Evolutionary conservation across 2,329 filamentous ascomycete genomes (phyloP), one percentile per base, ranked within the genome.

Genomic region (Aspergillus sp.): DNA sequence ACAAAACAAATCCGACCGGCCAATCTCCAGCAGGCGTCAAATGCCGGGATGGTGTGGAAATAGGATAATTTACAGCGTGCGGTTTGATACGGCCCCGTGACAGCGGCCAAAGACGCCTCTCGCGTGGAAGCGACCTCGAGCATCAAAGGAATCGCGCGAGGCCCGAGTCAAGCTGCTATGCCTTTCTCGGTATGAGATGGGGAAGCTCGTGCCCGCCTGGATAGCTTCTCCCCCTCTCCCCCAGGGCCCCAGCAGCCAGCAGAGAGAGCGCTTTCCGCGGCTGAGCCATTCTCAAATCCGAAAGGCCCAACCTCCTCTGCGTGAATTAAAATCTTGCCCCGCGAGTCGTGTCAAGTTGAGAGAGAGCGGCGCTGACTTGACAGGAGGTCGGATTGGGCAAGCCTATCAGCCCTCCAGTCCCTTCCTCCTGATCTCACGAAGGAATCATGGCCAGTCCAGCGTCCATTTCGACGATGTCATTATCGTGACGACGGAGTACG

Each of bases 231-330:
- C 45, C 45, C n/a, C n/a, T n/a, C 27, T 5, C 35, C n/a, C 21
- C 21, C 21, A 21, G 11, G 35, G 35, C 35, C 12, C 35, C n/a
- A n/a, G 11, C 35, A n/a, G n/a, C 12, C n/a, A n/a, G 4, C 25
- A 37, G 19, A 23, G 25, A 43, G 56, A 60, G 65, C 66, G 67
- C 66, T 65, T 67, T 66, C 61, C 64, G 67, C 66, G 66, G 62
- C 52, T 64, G 61, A 21, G 35, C 23, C n/a, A 33, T 53, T 47
- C 33, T 49, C 41, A n/a, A 39, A 54, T 47, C 43, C 15, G 21
- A 39, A 45, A 31, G 9, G 21, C 44, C 44, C 44, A 46, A 25
- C 50, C 50, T 45, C 50, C 21, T 43, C 33, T 53, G 41, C 43
- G 35, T 23, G 48, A 50, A 50, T 50, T 50, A 41, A 50, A 31